These are phyloP conservation scores for Pulchroboletus neoregius DNA, from an alignment of 1,284 basidiomycete genomes.

Conservation along the genomic window DNA sequence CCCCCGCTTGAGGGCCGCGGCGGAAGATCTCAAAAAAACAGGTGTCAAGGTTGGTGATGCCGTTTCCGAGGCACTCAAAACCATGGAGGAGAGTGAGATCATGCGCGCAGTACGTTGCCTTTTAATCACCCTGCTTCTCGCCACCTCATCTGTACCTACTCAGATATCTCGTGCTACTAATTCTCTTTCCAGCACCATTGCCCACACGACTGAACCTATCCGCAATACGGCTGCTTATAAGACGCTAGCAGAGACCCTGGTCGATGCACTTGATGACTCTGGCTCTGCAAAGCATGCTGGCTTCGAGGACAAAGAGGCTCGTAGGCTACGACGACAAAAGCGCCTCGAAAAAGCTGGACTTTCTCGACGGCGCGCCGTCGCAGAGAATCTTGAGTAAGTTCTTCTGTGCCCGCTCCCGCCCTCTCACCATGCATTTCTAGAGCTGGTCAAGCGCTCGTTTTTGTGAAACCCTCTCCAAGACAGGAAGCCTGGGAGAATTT, in stretches of 20 bases:
- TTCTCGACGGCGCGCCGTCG: constrained; percentile 53
- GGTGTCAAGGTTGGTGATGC: constrained; percentile 95
- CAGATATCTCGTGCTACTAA: constrained; percentile 78
- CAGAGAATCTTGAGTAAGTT: constrained; percentile 77
- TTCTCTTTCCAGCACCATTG: constrained; percentile 75
- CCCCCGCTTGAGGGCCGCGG: constrained; percentile 85
- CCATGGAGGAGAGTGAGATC: constrained; percentile 92
- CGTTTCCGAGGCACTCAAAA: constrained; percentile 82
- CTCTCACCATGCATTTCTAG: constrained; percentile 38
- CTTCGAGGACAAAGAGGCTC: constrained; percentile 88
- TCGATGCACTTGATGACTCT: constrained; percentile 93
- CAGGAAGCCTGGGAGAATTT: constrained; percentile 74
- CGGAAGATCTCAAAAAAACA: constrained; percentile 83
- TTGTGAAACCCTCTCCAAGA: constrained; percentile 76
- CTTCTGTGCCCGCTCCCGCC: background rate
- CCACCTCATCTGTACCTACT: constrained; percentile 1
- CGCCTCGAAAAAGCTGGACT: constrained; percentile 82
- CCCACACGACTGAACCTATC: constrained; percentile 86
- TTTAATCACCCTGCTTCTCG: background rate
- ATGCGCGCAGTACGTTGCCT: constrained; percentile 68
- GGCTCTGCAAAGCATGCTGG: constrained; percentile 90
- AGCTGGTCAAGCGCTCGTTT: constrained; percentile 79
- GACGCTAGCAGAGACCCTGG: constrained; percentile 80
- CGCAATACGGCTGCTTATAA: constrained; percentile 96
- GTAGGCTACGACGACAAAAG: constrained; percentile 69